These are phyloP conservation scores for Hymenochaete sp. DNA, from an alignment of 1,284 basidiomycete species.

Conservation along the genomic window DNA sequence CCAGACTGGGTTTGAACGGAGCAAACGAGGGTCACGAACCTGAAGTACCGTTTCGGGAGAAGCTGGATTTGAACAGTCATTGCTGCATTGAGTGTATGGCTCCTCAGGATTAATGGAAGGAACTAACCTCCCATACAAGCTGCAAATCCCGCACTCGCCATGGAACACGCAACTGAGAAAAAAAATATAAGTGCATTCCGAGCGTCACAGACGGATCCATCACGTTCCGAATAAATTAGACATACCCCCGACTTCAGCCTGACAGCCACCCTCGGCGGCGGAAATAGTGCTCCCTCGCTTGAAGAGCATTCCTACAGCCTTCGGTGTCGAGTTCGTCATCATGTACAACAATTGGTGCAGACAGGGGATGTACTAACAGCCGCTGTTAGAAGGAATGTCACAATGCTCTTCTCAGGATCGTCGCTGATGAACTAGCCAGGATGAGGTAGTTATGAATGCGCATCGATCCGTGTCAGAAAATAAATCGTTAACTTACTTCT, in stretches of 20 bases:
- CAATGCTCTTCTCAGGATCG: conserved; percentile 77
- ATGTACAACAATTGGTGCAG: background rate
- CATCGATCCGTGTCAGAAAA: background rate
- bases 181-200: background rate
- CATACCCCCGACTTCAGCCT: conserved; percentile 76
- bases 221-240: conserved; percentile 13
- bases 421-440: conserved; percentile 69
- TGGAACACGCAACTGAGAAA: conserved; percentile 70
- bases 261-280: conserved; percentile 89
- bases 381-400: conserved; percentile 82
- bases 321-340: background rate
- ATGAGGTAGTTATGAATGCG: conserved; percentile 12
- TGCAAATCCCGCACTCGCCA: conserved; percentile 89
- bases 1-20: background rate
- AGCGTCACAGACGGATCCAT: background rate
- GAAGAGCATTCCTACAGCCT: conserved; percentile 94
- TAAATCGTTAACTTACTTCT: conserved; percentile 42
- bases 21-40: conserved; percentile 29
- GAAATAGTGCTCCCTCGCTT: conserved; percentile 95
- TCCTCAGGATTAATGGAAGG: conserved; percentile 7
- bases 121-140: conserved; percentile 81
- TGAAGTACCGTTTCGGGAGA: conserved; percentile 74
- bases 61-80: conserved; percentile 32
- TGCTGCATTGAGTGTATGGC: background rate
- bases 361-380: conserved; percentile 39